phyloP scores from a whole-genome alignment of 2,329 filamentous ascomycete species.

The Fusarium sp. region DNA sequence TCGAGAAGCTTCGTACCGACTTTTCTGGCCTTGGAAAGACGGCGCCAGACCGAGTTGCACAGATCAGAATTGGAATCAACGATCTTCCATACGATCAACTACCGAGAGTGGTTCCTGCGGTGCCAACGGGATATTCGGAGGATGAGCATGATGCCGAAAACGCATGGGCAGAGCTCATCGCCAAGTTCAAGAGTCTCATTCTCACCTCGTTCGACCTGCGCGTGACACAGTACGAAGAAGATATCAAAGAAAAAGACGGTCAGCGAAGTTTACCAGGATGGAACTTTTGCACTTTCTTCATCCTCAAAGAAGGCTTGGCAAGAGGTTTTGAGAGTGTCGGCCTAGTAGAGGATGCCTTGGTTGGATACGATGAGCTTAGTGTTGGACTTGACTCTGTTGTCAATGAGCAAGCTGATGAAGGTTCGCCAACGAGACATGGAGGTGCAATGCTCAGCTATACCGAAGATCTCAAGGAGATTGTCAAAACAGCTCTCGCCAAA shows the following conservation, averaged over 20 bases:
- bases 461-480: slow-evolving; percentile 72
- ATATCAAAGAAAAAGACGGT: slow-evolving; percentile 91
- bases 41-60: slow-evolving; percentile 78
- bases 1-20: slow-evolving; percentile 89
- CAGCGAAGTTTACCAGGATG: slow-evolving; percentile 89
- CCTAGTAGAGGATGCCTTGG: slow-evolving; percentile 91
- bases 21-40: slow-evolving; percentile 81
- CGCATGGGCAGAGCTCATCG: slow-evolving; percentile 84
- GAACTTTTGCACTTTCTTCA: slow-evolving; percentile 99
- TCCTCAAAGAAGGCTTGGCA: slow-evolving; percentile 93
- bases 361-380: slow-evolving; percentile 93
- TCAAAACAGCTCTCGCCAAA: slow-evolving; percentile 59
- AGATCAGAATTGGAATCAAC: slow-evolving; percentile 80
- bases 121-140: slow-evolving; percentile 72
- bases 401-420: slow-evolving; percentile 71
- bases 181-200: slow-evolving; percentile 87
- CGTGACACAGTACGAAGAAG: slow-evolving; percentile 94
- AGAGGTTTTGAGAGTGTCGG: slow-evolving; percentile 96
- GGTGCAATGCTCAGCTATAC: slow-evolving; percentile 77
- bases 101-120: slow-evolving; percentile 68
- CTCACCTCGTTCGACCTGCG: slow-evolving; percentile 88
- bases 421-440: slow-evolving; percentile 70
- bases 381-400: slow-evolving; percentile 86
- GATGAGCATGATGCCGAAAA: slow-evolving; percentile 79
- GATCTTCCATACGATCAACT: slow-evolving; percentile 72